phyloP scores from a whole-genome alignment of 2,329 filamentous ascomycete species.

The Botrytis medusae region DNA sequence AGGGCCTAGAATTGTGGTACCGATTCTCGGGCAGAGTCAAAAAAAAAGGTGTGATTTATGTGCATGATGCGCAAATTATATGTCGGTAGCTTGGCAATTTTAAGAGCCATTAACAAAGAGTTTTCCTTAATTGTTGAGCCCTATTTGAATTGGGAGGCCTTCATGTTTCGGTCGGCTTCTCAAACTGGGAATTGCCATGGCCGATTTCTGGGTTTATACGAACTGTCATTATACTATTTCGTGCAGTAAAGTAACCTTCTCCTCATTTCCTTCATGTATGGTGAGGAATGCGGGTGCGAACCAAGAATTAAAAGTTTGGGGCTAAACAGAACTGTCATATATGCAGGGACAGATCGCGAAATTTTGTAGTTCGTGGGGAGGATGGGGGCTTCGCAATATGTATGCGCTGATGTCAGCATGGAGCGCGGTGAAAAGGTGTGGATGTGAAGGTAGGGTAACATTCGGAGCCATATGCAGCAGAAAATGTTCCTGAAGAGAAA shows the following conservation, averaged over 20 bases:
- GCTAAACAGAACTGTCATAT: neutral
- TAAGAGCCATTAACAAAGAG: neutral
- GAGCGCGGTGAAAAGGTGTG: neutral
- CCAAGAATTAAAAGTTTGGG: neutral
- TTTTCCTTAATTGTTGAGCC: neutral
- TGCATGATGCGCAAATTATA: neutral
- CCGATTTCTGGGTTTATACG: neutral
- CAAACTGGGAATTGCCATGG: neutral
- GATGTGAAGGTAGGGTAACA: neutral
- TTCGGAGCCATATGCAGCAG: neutral
- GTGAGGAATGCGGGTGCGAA: neutral
- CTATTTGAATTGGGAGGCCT: neutral
- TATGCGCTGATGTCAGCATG: conserved; percentile 13
- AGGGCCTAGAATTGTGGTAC: conserved; percentile 1
- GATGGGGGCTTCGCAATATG: neutral
- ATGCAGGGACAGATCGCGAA: conserved; percentile 15
- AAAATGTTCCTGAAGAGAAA: conserved; percentile 1
- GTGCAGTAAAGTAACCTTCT: conserved; percentile 11
- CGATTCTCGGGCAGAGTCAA: neutral
- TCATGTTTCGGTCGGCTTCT: neutral
- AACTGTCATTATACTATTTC: neutral
- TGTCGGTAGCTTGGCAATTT: conserved; percentile 4
- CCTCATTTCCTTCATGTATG: conserved; percentile 11
- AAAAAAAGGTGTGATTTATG: neutral
- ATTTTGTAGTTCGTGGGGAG: neutral